A percentile compares a stretch with the other conserved stretches of the same genome.
These are phyloP conservation scores for Fusarium buharicum DNA, from an alignment of 2,329 filamentous ascomycete species.

Conservation along the genomic window DNA sequence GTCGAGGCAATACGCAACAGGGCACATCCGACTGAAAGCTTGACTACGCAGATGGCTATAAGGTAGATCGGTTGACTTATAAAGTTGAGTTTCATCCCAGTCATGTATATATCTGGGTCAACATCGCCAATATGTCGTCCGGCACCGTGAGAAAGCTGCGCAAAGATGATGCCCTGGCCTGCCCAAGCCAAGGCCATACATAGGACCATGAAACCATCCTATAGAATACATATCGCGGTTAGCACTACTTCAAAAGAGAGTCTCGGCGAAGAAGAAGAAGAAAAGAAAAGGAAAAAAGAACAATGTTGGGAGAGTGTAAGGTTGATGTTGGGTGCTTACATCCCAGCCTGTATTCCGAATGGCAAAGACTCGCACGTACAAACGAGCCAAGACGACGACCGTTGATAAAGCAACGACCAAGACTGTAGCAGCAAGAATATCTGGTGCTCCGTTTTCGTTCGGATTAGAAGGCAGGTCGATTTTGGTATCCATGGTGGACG, in stretches of 20 bases:
- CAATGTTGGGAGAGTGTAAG: no score
- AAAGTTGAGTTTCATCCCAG: conserved; percentile 56
- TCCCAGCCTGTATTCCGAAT: conserved; percentile 61
- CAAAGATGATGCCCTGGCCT: conserved; percentile 54
- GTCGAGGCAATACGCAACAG: conserved; percentile 54
- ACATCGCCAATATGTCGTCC: conserved; percentile 59
- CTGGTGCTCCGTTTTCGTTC: conserved; percentile 49
- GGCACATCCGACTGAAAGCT: conserved; percentile 56
- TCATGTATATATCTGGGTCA: conserved; percentile 46
- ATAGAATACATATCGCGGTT: background rate
- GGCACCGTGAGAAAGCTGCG: conserved; percentile 56
- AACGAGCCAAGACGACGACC: conserved; percentile 53
- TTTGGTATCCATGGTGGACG: no score
- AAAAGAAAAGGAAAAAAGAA: no score
- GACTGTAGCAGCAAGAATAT: conserved; percentile 55
- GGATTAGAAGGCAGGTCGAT: conserved; percentile 45
- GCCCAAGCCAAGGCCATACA: conserved; percentile 49
- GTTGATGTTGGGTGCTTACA: no score
- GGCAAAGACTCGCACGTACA: conserved; percentile 59
- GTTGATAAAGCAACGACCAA: conserved; percentile 52
- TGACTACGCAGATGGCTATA: conserved; percentile 54
- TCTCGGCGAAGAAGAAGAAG: background rate
- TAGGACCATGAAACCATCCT: conserved; percentile 48
- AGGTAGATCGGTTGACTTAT: conserved; percentile 58
- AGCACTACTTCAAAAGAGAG: background rate